phyloP scores from a whole-genome alignment of 306 rosid species.

The Mucuna pruriens region DNA sequence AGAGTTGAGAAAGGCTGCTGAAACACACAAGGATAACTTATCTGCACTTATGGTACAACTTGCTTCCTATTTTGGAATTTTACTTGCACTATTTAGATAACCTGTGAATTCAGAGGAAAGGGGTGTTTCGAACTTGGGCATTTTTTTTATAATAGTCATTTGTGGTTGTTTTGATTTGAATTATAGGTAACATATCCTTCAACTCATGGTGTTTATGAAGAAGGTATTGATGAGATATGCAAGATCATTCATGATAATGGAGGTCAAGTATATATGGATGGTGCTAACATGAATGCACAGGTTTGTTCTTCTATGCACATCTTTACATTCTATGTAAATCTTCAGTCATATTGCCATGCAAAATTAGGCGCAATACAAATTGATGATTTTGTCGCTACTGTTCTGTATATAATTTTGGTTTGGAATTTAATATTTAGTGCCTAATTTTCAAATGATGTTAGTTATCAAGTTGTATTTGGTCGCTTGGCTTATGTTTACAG shows the following conservation, averaged over 20 bases:
- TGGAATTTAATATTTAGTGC: background rate
- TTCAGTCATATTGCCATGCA: background rate
- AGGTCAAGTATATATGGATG: conserved; percentile 99
- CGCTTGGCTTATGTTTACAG: conserved; percentile 46
- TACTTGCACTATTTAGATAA: background rate
- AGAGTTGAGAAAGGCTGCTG: conserved; percentile 96
- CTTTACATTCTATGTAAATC: conserved; percentile 8
- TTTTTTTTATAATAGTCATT: background rate
- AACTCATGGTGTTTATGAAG: conserved; percentile 97
- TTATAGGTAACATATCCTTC: conserved; percentile 97
- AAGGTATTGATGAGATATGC: conserved; percentile 98
- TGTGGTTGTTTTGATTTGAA: conserved; percentile 43
- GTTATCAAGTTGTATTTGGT: conserved; percentile 8
- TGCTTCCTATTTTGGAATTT: conserved; percentile 33
- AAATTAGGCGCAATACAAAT: background rate
- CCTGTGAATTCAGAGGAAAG: background rate
- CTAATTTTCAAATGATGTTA: conserved; percentile 11
- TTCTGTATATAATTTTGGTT: conserved; percentile 8
- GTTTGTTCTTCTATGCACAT: conserved; percentile 46
- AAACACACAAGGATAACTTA: conserved; percentile 73
- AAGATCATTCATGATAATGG: conserved; percentile 97
- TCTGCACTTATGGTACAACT: conserved; percentile 83
- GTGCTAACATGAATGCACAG: conserved; percentile 99
- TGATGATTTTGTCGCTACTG: conserved; percentile 15
- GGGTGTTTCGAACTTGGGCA: background rate